Base-by-base conservation (phyloP, 2,329 filamentous ascomycete species). In the Plenodomus biglobosus region DNA sequence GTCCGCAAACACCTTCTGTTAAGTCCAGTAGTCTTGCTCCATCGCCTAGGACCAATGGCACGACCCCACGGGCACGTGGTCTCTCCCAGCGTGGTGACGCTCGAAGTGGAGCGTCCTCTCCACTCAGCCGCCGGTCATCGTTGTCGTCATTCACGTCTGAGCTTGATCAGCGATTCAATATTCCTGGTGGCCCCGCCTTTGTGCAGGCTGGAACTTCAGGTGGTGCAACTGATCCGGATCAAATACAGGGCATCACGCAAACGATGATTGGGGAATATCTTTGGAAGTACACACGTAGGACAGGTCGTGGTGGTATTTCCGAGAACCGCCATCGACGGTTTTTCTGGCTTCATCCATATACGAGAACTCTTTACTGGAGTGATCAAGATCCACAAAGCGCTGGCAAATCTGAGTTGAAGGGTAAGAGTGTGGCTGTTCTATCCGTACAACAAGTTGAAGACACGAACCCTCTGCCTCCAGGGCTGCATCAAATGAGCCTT, bases 281-380 rank as follows among this genome's bases (percentile, higher is more conserved):
- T 35, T 99, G 94, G 94, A 99, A 99, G 72, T 99, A 99, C 74
- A 99, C 94, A 0, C 87, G 94, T 64, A 96, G 94, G 76, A 81
- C 92, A 50, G 92, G 91, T n/a, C 86, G 92, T 19, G 88, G 85
- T 45, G 88, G 91, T 55, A 85, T 95, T 74, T 97, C 92, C 0
- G 87, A 86, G 61, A 95, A 92, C 46, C 84, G 94, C 43, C 94
- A 99, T 73, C 85, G 90, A 53, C 86, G 94, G 24, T 99, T 96
- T 79, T 99, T 99, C 80, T 99, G 94, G 94, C 90, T 99, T 18
- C 94, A 99, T 69, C 94, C 94, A 0, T 99, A 97, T 73, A 99
- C 92, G 2, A 84, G 92, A 41, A 96, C 92, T 4, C 74, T 99
- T 61, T 97, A 97, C 79, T 99, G 94, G 94, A 95, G 92, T 68